These are phyloP conservation scores for Drechmeria coniospora DNA, from an alignment of 2,329 filamentous ascomycete genomes.

Conservation along the genomic window DNA sequence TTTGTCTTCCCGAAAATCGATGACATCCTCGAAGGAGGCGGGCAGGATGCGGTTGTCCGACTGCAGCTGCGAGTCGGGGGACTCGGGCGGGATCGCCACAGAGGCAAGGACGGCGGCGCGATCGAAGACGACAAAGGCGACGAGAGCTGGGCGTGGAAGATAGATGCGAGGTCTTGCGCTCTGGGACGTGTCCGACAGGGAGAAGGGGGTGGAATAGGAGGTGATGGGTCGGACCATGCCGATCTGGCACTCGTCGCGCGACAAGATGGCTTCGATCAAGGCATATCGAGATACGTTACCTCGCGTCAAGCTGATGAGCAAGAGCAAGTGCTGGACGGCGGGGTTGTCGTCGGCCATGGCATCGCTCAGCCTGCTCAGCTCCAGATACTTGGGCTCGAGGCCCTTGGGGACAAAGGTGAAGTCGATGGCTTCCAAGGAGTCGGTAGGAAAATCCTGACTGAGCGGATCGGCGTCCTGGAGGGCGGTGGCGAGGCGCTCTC, in stretches of 20 bases:
- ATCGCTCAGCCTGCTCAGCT: slow-evolving; percentile 35
- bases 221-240: slow-evolving; percentile 53
- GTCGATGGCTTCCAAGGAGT: slow-evolving; percentile 62
- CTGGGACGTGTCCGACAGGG: slow-evolving; percentile 19
- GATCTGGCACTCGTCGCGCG: slow-evolving; percentile 36
- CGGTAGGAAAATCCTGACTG: slow-evolving; percentile 31
- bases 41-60: slow-evolving; percentile 47
- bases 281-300: slow-evolving; percentile 47
- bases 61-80: slow-evolving; percentile 62
- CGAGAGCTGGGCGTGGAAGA: slow-evolving; percentile 62
- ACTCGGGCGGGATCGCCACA: slow-evolving; percentile 49
- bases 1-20: slow-evolving; percentile 58
- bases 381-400: slow-evolving; percentile 31
- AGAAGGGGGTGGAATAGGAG: slow-evolving; percentile 41
- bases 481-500: slow-evolving; percentile 45
- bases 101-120: slow-evolving; percentile 66
- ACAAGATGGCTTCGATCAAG: slow-evolving; percentile 56
- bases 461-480: slow-evolving; percentile 40
- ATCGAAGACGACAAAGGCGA: slow-evolving; percentile 70
- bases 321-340: slow-evolving; percentile 40
- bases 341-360: slow-evolving; percentile 33
- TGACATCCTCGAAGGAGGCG: slow-evolving; percentile 67
- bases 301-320: slow-evolving; percentile 42
- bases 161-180: slow-evolving; percentile 48
- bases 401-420: slow-evolving; percentile 52